Base-by-base conservation (phyloP, 169 alveolate genomes). In the Plasmodium billcollinsi region DNA sequence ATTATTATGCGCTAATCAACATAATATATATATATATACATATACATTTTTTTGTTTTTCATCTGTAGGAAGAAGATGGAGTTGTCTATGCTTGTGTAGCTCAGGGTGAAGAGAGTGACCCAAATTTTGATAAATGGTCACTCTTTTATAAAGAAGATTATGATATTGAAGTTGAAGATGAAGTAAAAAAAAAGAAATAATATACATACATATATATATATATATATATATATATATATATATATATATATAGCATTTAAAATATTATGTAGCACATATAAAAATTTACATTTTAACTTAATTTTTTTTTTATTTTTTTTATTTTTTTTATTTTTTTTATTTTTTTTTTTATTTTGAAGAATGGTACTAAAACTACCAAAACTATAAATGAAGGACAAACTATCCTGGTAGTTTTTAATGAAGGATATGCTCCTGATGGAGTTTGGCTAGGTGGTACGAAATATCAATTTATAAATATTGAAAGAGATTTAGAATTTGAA, bases 381-480 rank as follows among this genome's bases (percentile, higher is more conserved):
- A 76, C 89, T 0, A 76, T 76, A 7, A 63, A 63, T 47, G 89
- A 76, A 50, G 89, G 89, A 43, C 89, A 76, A 43, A 65, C 78
- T 8, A 39, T 76, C 20, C 45, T 76, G 12, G 66, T 75, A 15
- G 75, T 76, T 3, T 76, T 76, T 69, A 76, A 63, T 45, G 89
- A 76, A 59, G 89, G 89, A 59, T 72, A 59, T 49, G 93, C 96
- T 20, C 90, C 93, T 74, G 93, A 76, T 65, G 96, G 96, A 18
- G 91, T 94, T 12, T 94, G 92, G 88, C 66, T 94, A 33, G 96
- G 96, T n/a, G 96, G 96, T 26, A 80, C 90, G 39, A 94, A 94
- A 70, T 94, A 92, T 75, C 93, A 94, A 39, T 94, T 94, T 63
- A 93, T 93, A 52, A 88, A 88, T 43, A 90, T 92, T 73, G 96